A percentile compares a stretch with the other conserved stretches of the same genome.
phyloP scores from a whole-genome alignment of 139 green algal genomes.

The Diplosphaera chodatii region DNA sequence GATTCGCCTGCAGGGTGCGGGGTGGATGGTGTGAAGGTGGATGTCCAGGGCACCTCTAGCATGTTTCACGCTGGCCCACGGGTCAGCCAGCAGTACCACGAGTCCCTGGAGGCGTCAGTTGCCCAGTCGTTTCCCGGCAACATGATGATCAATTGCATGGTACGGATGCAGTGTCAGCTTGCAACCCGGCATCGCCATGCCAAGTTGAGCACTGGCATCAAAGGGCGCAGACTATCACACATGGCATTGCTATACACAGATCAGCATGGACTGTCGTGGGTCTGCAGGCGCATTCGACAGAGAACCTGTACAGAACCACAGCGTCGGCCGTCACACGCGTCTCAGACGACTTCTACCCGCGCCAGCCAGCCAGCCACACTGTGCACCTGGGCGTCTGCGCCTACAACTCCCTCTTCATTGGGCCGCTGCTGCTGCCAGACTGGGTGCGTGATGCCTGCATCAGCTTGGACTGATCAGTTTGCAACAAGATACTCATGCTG shows the following conservation, averaged over 20 bases:
- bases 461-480: no score
- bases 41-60: background rate
- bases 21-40: conserved; percentile 80
- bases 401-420: conserved; percentile 80
- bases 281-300: conserved; percentile 61
- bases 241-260: no score
- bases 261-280: no score
- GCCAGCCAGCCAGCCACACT: conserved; percentile 67
- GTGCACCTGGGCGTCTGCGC: conserved; percentile 86
- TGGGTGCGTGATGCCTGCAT: conserved; percentile 2
- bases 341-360: conserved; percentile 79
- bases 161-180: no score
- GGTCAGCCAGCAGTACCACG: conserved; percentile 42
- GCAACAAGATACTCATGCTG: no score
- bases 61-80: conserved; percentile 44
- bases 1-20: conserved; percentile 13
- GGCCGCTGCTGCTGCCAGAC: conserved; percentile 28
- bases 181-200: no score
- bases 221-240: no score
- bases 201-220: no score
- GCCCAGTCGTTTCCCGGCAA: conserved; percentile 75
- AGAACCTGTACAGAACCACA: conserved; percentile 79
- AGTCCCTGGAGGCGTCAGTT: conserved; percentile 67
- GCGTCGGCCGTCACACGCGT: conserved; percentile 71
- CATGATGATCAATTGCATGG: conserved; percentile 96